These are phyloP conservation scores for Secale cereale DNA, from an alignment of 176 grass and related monocot species.

Conservation along the genomic window DNA sequence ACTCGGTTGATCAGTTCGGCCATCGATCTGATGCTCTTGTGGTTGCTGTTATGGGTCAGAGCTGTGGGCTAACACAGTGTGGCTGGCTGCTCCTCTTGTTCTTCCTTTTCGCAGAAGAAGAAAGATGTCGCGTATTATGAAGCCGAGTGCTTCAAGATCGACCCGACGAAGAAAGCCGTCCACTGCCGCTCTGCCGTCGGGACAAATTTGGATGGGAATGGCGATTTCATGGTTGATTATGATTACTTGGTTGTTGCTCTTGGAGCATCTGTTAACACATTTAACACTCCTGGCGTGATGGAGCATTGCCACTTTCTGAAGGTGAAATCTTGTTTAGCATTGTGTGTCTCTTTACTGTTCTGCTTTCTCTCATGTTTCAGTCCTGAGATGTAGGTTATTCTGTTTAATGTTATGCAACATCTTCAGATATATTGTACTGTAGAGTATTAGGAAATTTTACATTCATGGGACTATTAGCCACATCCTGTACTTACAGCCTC, in stretches of 20 bases:
- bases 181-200: constrained; percentile 64
- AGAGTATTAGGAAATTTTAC: neutral
- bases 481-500: constrained; percentile 9
- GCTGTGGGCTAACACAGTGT: neutral
- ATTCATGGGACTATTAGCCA: constrained; percentile 12
- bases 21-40: neutral
- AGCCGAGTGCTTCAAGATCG: constrained; percentile 96
- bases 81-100: neutral
- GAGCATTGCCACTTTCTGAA: constrained; percentile 88
- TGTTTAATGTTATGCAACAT: neutral
- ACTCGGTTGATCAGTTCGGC: constrained; percentile 23
- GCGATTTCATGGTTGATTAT: constrained; percentile 85
- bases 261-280: constrained; percentile 79
- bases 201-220: constrained; percentile 79
- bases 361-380: neutral
- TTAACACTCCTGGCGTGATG: constrained; percentile 86
- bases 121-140: constrained; percentile 68
- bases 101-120: constrained; percentile 46
- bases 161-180: constrained; percentile 55
- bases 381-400: neutral
- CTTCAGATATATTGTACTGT: neutral
- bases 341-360: neutral
- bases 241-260: constrained; percentile 87
- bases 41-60: neutral
- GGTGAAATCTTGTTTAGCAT: constrained; percentile 39